Conservation (phyloP, 352 stramenopile genomes). For the Pythium oligandrum region DNA sequence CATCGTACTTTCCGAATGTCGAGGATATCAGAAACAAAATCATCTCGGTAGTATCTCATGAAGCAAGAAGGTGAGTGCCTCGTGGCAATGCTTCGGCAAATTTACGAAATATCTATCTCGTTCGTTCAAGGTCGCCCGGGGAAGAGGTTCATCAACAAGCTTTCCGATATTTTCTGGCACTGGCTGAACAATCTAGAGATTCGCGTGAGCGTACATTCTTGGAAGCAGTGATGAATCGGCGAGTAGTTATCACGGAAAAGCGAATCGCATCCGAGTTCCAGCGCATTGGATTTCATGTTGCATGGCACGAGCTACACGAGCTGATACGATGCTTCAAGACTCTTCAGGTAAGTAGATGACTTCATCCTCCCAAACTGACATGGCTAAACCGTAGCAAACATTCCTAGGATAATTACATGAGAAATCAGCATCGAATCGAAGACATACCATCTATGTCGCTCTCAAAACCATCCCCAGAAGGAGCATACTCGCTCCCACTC, state of each 20-base stretch:
- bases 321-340: constrained; percentile 41
- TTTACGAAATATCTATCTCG: neutral
- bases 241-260: constrained; percentile 54
- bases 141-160: constrained; percentile 57
- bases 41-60: constrained; percentile 42
- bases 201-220: constrained; percentile 53
- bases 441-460: constrained; percentile 59
- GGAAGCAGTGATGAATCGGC: constrained; percentile 59
- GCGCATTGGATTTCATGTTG: constrained; percentile 56
- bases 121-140: constrained; percentile 27
- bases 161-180: constrained; percentile 48
- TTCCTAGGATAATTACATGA: constrained; percentile 38
- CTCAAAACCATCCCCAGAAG: constrained; percentile 28
- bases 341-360: constrained; percentile 32
- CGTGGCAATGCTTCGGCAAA: neutral
- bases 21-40: constrained; percentile 57
- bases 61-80: constrained; percentile 44
- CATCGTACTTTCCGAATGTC: constrained; percentile 38
- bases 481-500: constrained; percentile 43
- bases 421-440: constrained; percentile 47
- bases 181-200: constrained; percentile 34
- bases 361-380: neutral
- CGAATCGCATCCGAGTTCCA: constrained; percentile 44
- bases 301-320: constrained; percentile 34
- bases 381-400: no score